These are phyloP conservation scores for Kwoniella sp. DNA, from an alignment of 768 basidiomycete species.

Conservation along the genomic window DNA sequence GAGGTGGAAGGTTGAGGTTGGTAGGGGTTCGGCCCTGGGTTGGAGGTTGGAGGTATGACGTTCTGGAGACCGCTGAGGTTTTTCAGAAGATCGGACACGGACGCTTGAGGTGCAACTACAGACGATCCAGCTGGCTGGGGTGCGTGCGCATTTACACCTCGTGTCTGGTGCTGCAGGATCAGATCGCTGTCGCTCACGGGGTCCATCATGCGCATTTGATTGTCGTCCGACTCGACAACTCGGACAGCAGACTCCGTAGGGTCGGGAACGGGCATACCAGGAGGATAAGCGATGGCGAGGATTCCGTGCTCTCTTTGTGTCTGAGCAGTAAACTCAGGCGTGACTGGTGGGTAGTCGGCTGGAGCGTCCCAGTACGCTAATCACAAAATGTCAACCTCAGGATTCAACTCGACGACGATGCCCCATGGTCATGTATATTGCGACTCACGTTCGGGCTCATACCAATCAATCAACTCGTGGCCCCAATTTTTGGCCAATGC, in stretches of 20 bases:
- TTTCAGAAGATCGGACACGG: slow-evolving; percentile 9
- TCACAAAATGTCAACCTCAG: neutral
- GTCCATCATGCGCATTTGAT: neutral
- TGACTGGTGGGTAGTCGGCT: slow-evolving; percentile 5
- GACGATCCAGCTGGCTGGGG: neutral
- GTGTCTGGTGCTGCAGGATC: slow-evolving; percentile 8
- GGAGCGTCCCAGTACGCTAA: slow-evolving; percentile 24
- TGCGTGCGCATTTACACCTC: neutral
- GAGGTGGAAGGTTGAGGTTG: slow-evolving; percentile 1
- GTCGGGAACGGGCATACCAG: slow-evolving; percentile 17
- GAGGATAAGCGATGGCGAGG: slow-evolving; percentile 31
- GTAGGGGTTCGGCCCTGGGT: neutral
- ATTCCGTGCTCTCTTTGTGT: slow-evolving; percentile 39
- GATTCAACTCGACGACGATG: neutral
- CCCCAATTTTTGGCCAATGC: slow-evolving; percentile 23
- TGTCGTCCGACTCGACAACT: slow-evolving; percentile 2
- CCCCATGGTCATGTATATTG: neutral
- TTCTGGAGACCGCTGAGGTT: slow-evolving; percentile 1
- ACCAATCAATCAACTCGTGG: slow-evolving; percentile 37
- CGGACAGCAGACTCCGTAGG: slow-evolving; percentile 14
- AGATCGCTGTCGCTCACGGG: slow-evolving; percentile 8
- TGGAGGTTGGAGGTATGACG: neutral
- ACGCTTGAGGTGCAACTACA: neutral
- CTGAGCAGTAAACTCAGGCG: slow-evolving; percentile 32
- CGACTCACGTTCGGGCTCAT: slow-evolving; percentile 40